Percentiles rank a stretch among this genome's conserved stretches.
phyloP scores from a whole-genome alignment of 345 rosid genomes.

The Hypericum androsaemum region DNA sequence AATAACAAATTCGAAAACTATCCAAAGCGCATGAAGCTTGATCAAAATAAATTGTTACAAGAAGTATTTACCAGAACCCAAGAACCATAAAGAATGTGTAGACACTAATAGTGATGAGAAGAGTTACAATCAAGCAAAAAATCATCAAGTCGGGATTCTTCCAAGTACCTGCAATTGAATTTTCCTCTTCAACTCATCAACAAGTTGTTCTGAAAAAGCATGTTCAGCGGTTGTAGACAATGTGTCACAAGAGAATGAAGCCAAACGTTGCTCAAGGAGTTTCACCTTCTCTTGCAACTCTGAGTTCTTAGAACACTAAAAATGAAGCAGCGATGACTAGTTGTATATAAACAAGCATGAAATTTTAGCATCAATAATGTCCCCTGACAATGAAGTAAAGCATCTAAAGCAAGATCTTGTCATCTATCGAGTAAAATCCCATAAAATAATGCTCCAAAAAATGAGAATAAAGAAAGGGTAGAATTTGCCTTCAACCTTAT shows the following conservation, averaged over 20 bases:
- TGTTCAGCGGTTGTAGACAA: conserved; percentile 33
- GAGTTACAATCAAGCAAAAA: no score
- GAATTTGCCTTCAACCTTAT: conserved; percentile 43
- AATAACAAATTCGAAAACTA: conserved; percentile 4
- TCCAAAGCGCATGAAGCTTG: neutral
- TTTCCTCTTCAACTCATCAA: conserved; percentile 63
- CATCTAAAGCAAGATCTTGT: neutral
- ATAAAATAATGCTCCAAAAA: conserved; percentile 2
- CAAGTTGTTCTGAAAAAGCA: conserved; percentile 35
- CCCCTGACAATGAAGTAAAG: conserved; percentile 2
- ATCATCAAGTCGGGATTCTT: conserved; percentile 7
- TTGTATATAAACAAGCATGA: conserved; percentile 2
- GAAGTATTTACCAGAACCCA: no score
- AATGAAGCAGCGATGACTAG: conserved; percentile 6
- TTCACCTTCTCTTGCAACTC: conserved; percentile 74
- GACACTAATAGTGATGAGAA: no score
- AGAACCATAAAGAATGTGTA: no score
- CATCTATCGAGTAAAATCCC: neutral
- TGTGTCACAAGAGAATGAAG: conserved; percentile 42
- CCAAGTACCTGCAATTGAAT: conserved; percentile 62
- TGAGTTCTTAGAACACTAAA: conserved; percentile 67
- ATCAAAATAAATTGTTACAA: no score
- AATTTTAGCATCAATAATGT: neutral
- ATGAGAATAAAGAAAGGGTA: conserved; percentile 5
- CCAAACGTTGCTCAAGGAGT: conserved; percentile 55